Conservation (phyloP, 495 filamentous ascomycete genomes). For the Penicillium verhagenii region DNA sequence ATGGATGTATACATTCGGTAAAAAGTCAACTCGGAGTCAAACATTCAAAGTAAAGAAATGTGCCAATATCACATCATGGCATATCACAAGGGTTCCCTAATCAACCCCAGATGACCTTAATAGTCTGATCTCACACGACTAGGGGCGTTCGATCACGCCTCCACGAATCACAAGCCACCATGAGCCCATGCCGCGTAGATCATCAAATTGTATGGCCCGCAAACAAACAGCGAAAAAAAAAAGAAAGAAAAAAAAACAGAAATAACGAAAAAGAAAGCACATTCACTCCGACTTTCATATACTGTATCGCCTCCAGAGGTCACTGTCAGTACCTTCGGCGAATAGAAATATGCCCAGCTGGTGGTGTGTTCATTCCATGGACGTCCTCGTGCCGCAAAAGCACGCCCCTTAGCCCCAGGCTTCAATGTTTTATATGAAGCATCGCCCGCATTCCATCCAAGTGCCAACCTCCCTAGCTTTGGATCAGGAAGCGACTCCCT, state of each 20-base stretch:
- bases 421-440: background rate
- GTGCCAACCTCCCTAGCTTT: background rate
- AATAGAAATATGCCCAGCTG: background rate
- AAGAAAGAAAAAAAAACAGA: background rate
- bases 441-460: background rate
- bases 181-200: background rate
- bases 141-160: background rate
- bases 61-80: too few species aligned
- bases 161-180: conserved; percentile 3
- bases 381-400: background rate
- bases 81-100: background rate
- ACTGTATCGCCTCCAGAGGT: background rate
- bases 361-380: background rate
- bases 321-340: background rate
- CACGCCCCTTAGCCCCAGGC: background rate
- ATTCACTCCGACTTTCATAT: background rate
- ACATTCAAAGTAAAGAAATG: too few species aligned
- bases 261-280: background rate
- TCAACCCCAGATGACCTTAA: background rate
- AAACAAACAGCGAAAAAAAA: background rate
- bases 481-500: background rate
- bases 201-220: conserved; percentile 1
- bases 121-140: background rate
- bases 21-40: too few species aligned
- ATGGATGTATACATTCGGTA: too few species aligned